Conservation (phyloP, 1,139 yeast genomes). For the Sugiyamaella castrensis region DNA sequence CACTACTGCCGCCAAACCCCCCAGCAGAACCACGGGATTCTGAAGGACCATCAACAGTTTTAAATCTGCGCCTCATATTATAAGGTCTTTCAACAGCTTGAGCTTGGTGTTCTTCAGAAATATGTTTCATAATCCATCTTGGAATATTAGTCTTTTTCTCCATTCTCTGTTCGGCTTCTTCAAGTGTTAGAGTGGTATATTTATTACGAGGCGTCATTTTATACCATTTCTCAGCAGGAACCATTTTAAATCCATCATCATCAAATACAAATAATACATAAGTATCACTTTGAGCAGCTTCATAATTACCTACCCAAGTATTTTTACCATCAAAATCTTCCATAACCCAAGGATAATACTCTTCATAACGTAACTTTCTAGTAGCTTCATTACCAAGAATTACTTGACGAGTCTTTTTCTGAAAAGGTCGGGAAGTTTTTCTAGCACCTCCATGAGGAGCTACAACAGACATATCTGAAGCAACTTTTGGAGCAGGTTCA, state of each 20-base stretch:
- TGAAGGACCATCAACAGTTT: slow-evolving; percentile 57
- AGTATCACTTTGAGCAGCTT: slow-evolving; percentile 86
- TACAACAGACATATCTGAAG: slow-evolving; percentile 54
- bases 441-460: slow-evolving; percentile 96
- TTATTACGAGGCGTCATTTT: slow-evolving; percentile 90
- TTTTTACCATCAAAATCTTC: slow-evolving; percentile 94
- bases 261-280: slow-evolving; percentile 85
- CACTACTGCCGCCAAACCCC: not conserved
- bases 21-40: slow-evolving; percentile 3
- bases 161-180: slow-evolving; percentile 96
- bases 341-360: slow-evolving; percentile 95
- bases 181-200: slow-evolving; percentile 88
- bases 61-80: slow-evolving; percentile 41
- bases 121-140: slow-evolving; percentile 94
- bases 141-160: slow-evolving; percentile 75
- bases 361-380: slow-evolving; percentile 84
- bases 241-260: slow-evolving; percentile 84
- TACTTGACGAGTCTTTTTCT: slow-evolving; percentile 82
- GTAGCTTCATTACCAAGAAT: slow-evolving; percentile 77
- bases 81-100: slow-evolving; percentile 17
- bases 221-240: slow-evolving; percentile 92
- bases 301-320: slow-evolving; percentile 94
- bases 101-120: slow-evolving; percentile 56
- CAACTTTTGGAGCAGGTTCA: slow-evolving; percentile 28
- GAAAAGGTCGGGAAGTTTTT: slow-evolving; percentile 58